Conservation (phyloP, 2,329 filamentous ascomycete genomes). For the Didymella lethalis region DNA sequence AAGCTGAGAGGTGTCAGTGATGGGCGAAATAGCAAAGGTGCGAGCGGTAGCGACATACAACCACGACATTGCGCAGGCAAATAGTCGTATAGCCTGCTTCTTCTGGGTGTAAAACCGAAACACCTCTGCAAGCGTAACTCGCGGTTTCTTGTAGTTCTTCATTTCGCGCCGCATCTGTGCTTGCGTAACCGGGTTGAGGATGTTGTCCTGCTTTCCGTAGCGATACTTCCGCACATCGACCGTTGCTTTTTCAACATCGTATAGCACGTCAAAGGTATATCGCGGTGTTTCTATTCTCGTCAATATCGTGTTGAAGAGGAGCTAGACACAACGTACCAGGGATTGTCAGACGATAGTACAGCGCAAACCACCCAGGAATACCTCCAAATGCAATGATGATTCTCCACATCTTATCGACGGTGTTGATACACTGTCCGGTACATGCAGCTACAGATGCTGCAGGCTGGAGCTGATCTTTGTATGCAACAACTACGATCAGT, state of each 20-base stretch:
- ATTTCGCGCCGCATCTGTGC: conserved; percentile 60
- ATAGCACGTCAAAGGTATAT: conserved; percentile 83
- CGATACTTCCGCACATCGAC: conserved; percentile 79
- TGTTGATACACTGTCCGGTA: conserved; percentile 68
- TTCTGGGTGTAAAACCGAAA: conserved; percentile 71
- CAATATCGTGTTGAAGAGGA: background rate
- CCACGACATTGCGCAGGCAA: conserved; percentile 84
- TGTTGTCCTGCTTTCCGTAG: conserved; percentile 64
- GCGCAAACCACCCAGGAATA: conserved; percentile 78
- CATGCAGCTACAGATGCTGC: conserved; percentile 65
- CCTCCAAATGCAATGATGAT: conserved; percentile 81
- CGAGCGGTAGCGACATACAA: conserved; percentile 55
- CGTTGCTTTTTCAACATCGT: conserved; percentile 69
- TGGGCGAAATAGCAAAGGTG: background rate
- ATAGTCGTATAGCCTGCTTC: conserved; percentile 73
- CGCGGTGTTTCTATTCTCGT: conserved; percentile 73
- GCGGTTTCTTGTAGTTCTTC: conserved; percentile 45
- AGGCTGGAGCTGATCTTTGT: conserved; percentile 68
- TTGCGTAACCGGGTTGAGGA: conserved; percentile 71
- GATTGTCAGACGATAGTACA: conserved; percentile 87
- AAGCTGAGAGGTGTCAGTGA: conserved; percentile 47
- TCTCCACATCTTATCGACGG: conserved; percentile 90
- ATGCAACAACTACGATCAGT: conserved; percentile 75
- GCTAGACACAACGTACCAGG: conserved; percentile 53
- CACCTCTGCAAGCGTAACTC: conserved; percentile 65